phyloP scores from a whole-genome alignment of 768 basidiomycete genomes.

The Leccinum olivaceopallidum region DNA sequence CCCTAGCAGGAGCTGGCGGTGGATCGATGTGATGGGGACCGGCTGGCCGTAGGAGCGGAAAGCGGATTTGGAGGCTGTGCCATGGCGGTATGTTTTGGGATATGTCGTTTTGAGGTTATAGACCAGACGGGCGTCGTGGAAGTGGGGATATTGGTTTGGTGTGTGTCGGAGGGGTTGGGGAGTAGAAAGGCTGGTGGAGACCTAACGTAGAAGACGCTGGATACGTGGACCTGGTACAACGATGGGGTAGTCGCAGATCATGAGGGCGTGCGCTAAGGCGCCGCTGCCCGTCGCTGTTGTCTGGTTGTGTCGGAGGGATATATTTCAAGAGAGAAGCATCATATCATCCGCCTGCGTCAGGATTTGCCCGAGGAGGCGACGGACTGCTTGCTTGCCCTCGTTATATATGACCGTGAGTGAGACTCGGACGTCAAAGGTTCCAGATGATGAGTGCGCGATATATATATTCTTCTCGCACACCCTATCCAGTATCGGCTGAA shows the following conservation, averaged over 20 bases:
- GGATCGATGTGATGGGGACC: slow-evolving; percentile 64
- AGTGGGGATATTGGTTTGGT: slow-evolving; percentile 46
- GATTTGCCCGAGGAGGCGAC: too few species aligned
- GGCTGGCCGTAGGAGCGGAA: slow-evolving; percentile 44
- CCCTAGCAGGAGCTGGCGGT: slow-evolving; percentile 2
- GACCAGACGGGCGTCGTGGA: slow-evolving; percentile 51
- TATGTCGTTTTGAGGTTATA: too few species aligned
- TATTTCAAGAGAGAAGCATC: slow-evolving; percentile 51
- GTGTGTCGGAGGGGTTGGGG: slow-evolving; percentile 31
- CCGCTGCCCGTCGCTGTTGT: slow-evolving; percentile 86
- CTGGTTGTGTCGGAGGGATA: slow-evolving; percentile 87
- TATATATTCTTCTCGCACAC: too few species aligned
- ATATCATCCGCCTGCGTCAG: too few species aligned
- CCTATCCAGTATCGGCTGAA: too few species aligned
- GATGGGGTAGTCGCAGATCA: slow-evolving; percentile 96
- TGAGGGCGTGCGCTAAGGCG: slow-evolving; percentile 90
- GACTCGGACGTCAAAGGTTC: too few species aligned
- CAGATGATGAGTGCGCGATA: too few species aligned
- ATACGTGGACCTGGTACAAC: slow-evolving; percentile 43
- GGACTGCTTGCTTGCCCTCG: too few species aligned
- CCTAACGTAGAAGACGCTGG: slow-evolving; percentile 22
- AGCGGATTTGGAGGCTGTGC: slow-evolving; percentile 34
- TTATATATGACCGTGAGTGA: too few species aligned
- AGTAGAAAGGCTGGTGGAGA: slow-evolving; percentile 36
- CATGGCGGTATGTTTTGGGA: slow-evolving; percentile 52